Conservation (phyloP, 768 basidiomycete genomes). For the Crassisporium funariophilum region DNA sequence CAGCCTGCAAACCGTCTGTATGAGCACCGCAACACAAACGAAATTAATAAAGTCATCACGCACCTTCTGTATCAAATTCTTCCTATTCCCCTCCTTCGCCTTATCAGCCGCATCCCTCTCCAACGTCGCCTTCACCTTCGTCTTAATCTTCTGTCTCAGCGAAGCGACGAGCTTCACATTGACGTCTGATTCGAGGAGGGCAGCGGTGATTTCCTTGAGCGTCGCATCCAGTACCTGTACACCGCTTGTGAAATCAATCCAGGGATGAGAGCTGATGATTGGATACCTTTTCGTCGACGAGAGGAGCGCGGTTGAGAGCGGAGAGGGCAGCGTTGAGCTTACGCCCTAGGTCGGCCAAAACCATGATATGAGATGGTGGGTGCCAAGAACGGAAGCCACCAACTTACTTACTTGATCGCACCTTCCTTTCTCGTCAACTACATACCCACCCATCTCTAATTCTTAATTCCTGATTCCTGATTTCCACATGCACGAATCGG, state of each 20-base stretch:
- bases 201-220: conserved; percentile 93
- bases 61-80: conserved; percentile 92
- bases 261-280: conserved; percentile 16
- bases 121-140: conserved; percentile 81
- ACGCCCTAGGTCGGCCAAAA: conserved; percentile 92
- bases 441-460: neutral
- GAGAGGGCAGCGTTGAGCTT: conserved; percentile 93
- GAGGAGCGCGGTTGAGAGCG: conserved; percentile 80
- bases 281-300: conserved; percentile 92
- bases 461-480: conserved; percentile 5
- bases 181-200: conserved; percentile 94
- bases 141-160: conserved; percentile 86
- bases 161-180: conserved; percentile 95
- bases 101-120: conserved; percentile 68
- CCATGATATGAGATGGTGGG: conserved; percentile 61
- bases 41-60: neutral
- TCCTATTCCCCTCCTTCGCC: conserved; percentile 78
- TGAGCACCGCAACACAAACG: conserved; percentile 2
- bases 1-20: conserved; percentile 55
- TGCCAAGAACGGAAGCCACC: conserved; percentile 20
- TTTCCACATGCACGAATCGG: conserved; percentile 10
- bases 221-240: conserved; percentile 87
- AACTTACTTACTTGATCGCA: conserved; percentile 1
- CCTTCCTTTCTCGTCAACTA: neutral
- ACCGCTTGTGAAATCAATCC: conserved; percentile 3